A percentile compares a stretch with the other conserved stretches of the same genome.
phyloP scores from a whole-genome alignment of 805 yeast species.

The Zygoascus tannicola region DNA sequence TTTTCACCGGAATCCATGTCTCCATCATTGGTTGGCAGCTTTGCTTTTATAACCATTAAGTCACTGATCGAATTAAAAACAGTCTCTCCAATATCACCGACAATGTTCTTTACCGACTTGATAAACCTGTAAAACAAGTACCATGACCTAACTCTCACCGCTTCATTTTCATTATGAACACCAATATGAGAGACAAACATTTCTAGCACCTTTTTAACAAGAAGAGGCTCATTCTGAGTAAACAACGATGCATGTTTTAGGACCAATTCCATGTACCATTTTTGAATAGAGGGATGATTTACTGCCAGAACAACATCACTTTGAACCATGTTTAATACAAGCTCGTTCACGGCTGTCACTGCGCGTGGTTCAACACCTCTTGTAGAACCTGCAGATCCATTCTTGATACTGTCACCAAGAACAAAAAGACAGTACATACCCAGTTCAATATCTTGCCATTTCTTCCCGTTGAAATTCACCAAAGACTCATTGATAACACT shows the following conservation, averaged over 20 bases:
- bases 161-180: slow-evolving; percentile 60
- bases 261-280: slow-evolving; percentile 74
- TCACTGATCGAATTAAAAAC: slow-evolving; percentile 51
- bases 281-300: slow-evolving; percentile 74
- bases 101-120: slow-evolving; percentile 60
- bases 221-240: slow-evolving; percentile 31
- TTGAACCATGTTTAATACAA: slow-evolving; percentile 43
- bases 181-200: slow-evolving; percentile 76
- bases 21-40: slow-evolving; percentile 31
- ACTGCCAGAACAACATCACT: slow-evolving; percentile 38
- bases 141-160: slow-evolving; percentile 83
- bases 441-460: slow-evolving; percentile 80
- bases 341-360: slow-evolving; percentile 54
- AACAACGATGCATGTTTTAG: slow-evolving; percentile 68
- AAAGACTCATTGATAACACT: slow-evolving; percentile 47
- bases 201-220: slow-evolving; percentile 52
- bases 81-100: slow-evolving; percentile 46
- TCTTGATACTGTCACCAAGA: slow-evolving; percentile 70
- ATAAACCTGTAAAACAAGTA: slow-evolving; percentile 77
- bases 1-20: slow-evolving; percentile 28
- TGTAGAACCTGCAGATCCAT: slow-evolving; percentile 62
- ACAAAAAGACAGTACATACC: slow-evolving; percentile 76
- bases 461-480: slow-evolving; percentile 22
- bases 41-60: slow-evolving; percentile 54
- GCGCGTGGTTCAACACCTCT: slow-evolving; percentile 50